phyloP scores from a whole-genome alignment of 2,329 filamentous ascomycete genomes.

The Microcera coccophila region DNA sequence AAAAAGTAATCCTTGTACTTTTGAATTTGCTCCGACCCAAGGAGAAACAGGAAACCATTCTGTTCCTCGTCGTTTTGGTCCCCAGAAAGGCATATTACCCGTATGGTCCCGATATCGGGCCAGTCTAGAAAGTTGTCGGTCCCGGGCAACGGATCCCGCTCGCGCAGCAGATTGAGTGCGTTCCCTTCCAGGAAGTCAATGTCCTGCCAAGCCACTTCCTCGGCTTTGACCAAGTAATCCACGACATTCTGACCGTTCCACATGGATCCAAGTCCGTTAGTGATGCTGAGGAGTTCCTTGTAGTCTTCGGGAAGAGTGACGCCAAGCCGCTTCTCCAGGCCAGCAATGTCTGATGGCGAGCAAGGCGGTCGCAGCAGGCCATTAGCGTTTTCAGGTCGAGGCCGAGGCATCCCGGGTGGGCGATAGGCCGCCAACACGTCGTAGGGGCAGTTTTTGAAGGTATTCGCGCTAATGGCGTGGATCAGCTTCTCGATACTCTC shows the following conservation, averaged over 20 bases:
- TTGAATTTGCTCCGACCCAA: not conserved
- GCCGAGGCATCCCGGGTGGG: not conserved
- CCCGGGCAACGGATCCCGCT: not conserved
- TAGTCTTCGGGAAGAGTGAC: constrained; percentile 2
- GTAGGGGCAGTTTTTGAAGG: constrained; percentile 4
- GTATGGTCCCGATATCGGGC: not conserved
- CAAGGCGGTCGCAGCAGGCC: not conserved
- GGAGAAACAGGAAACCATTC: not conserved
- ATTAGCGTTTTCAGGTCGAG: not conserved
- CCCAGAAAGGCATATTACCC: not conserved
- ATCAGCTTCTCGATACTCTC: constrained; percentile 2
- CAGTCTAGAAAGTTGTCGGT: not conserved
- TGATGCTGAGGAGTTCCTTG: constrained; percentile 5
- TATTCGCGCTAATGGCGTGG: constrained; percentile 3
- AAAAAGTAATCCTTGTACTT: constrained; percentile 5
- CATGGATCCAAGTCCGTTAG: constrained; percentile 2
- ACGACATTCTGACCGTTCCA: constrained; percentile 6
- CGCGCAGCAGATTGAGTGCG: not conserved
- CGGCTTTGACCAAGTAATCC: constrained; percentile 2
- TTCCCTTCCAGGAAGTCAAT: constrained; percentile 4
- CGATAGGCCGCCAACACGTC: constrained; percentile 1
- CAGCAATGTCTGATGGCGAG: not conserved
- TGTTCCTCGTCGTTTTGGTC: not conserved
- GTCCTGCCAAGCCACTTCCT: constrained; percentile 1
- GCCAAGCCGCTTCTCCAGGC: constrained; percentile 1